Conservation (phyloP, 257 asterid genomes). For the Euphrasia confusa region DNA sequence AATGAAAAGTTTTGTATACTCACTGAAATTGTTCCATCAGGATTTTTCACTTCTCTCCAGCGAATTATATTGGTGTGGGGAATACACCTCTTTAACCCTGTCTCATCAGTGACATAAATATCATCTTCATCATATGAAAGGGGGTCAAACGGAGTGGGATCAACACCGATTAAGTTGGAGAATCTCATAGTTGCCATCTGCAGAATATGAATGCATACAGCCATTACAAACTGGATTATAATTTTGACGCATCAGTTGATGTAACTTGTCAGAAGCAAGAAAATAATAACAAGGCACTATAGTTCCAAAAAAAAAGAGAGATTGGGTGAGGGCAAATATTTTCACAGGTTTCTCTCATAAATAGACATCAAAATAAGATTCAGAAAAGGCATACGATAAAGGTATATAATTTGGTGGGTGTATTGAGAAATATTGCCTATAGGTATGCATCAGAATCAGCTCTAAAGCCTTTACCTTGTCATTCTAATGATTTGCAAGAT, state of each 20-base stretch:
- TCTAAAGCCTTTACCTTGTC: too few species aligned
- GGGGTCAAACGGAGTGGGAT: slow-evolving; percentile 56
- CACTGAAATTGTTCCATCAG: slow-evolving; percentile 54
- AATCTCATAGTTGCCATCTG: slow-evolving; percentile 55
- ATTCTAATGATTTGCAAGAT: too few species aligned
- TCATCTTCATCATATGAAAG: slow-evolving; percentile 49
- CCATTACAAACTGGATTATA: slow-evolving; percentile 1
- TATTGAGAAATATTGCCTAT: too few species aligned
- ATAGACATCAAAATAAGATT: too few species aligned
- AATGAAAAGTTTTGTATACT: slow-evolving; percentile 24
- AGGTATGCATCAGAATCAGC: too few species aligned
- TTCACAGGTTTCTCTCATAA: background rate
- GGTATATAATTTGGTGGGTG: too few species aligned
- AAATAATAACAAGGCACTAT: background rate
- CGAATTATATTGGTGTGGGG: slow-evolving; percentile 51
- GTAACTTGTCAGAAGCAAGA: background rate
- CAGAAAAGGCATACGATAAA: too few species aligned
- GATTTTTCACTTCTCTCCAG: slow-evolving; percentile 50
- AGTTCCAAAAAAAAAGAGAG: background rate
- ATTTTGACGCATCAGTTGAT: background rate
- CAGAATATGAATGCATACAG: slow-evolving; percentile 22
- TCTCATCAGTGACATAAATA: slow-evolving; percentile 43
- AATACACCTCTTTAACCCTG: slow-evolving; percentile 44
- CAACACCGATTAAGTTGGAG: slow-evolving; percentile 59
- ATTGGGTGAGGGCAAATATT: background rate